Evolutionary conservation across 2,329 filamentous ascomycete genomes (phyloP).

Genomic region (Fusarium concolor): DNA sequence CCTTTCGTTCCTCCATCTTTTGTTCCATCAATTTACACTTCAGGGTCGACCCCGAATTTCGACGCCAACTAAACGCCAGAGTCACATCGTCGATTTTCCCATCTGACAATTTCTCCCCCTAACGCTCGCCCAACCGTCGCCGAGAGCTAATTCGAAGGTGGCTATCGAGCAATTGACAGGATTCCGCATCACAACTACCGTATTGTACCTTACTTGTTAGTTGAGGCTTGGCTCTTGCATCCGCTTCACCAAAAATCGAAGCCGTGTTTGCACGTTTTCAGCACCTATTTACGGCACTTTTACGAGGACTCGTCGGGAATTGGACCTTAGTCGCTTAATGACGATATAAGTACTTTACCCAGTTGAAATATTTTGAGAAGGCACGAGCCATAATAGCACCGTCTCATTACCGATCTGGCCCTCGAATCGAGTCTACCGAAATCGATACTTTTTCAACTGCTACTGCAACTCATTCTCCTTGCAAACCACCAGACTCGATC

Average conservation of each 20-base stretch:
- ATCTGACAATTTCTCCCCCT: neutral
- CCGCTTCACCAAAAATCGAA: constrained; percentile 12
- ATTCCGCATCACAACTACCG: neutral
- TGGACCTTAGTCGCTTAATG: constrained; percentile 4
- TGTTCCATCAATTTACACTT: constrained; percentile 2
- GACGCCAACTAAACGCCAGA: constrained; percentile 21
- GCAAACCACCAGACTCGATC: constrained; percentile 9
- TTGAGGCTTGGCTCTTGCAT: constrained; percentile 22
- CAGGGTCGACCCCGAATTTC: constrained; percentile 12
- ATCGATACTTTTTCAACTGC: constrained; percentile 1
- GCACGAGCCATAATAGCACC: constrained; percentile 3
- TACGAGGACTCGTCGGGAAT: constrained; percentile 11
- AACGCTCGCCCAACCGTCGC: constrained; percentile 11
- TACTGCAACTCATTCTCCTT: neutral
- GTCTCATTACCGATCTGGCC: constrained; percentile 3
- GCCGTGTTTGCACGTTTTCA: constrained; percentile 14
- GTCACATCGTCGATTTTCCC: constrained; percentile 8
- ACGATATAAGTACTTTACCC: neutral
- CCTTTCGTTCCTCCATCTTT: neutral
- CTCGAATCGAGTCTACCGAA: neutral
- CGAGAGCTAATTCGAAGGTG: constrained; percentile 6
- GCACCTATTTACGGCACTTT: constrained; percentile 23
- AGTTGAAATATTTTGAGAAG: constrained; percentile 8
- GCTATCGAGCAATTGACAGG: constrained; percentile 2
- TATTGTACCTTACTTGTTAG: constrained; percentile 12